These are phyloP conservation scores for Podaxis sp. DNA, from an alignment of 768 basidiomycete genomes.

Conservation along the genomic window DNA sequence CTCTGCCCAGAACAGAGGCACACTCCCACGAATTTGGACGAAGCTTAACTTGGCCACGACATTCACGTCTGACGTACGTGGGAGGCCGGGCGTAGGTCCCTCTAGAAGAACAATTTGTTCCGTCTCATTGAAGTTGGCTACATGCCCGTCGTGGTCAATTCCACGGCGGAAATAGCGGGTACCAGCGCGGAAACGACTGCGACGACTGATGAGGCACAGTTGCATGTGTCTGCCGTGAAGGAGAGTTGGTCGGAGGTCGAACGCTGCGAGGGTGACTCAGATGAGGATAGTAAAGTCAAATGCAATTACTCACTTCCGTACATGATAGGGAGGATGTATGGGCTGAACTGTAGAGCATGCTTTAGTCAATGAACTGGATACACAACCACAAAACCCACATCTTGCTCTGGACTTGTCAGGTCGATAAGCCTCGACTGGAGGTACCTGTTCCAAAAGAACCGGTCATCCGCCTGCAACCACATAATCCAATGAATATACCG, in stretches of 20 bases:
- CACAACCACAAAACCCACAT: constrained; percentile 60
- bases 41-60: constrained; percentile 65
- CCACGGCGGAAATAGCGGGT: constrained; percentile 97
- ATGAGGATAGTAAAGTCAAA: constrained; percentile 3
- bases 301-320: constrained; percentile 79
- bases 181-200: constrained; percentile 92
- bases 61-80: constrained; percentile 4
- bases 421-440: constrained; percentile 64
- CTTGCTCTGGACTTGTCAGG: constrained; percentile 43
- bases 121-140: constrained; percentile 98
- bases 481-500: background rate
- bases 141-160: constrained; percentile 84
- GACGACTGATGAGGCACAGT: constrained; percentile 87
- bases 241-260: constrained; percentile 76
- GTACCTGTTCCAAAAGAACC: constrained; percentile 98
- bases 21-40: constrained; percentile 91
- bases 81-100: constrained; percentile 31
- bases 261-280: constrained; percentile 49
- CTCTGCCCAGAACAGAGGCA: constrained; percentile 96
- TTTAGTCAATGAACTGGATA: background rate
- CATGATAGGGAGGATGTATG: constrained; percentile 89
- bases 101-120: constrained; percentile 90
- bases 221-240: constrained; percentile 80
- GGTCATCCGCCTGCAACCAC: constrained; percentile 77
- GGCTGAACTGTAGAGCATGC: constrained; percentile 58